Percentiles rank a stretch among this genome's conserved stretches.
Evolutionary conservation across 371 early-diverging fungal genomes (phyloP).

Genomic region (Apophysomyces ossiformis): DNA sequence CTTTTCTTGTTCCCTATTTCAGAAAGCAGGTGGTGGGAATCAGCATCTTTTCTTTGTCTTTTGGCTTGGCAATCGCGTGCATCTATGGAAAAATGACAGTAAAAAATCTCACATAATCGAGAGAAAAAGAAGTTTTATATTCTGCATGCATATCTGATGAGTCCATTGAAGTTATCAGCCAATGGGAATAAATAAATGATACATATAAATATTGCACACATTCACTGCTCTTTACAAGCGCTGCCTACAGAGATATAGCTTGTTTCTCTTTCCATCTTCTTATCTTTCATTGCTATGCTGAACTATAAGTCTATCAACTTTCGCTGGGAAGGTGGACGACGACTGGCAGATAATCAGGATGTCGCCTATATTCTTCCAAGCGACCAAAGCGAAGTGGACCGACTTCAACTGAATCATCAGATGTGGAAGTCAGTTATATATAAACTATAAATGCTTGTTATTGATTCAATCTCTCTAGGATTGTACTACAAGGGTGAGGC

Average conservation of each 20-base stretch:
- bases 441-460: neutral
- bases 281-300: neutral
- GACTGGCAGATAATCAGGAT: slow-evolving; percentile 31
- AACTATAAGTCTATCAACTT: slow-evolving; percentile 10
- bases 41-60: too few relatives aligned
- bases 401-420: slow-evolving; percentile 42
- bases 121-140: neutral
- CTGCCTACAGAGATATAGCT: neutral
- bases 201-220: neutral
- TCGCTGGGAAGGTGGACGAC: slow-evolving; percentile 33
- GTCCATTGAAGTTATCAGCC: neutral
- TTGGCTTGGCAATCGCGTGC: too few relatives aligned
- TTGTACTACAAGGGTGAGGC: neutral
- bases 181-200: neutral
- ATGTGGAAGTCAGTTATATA: slow-evolving; percentile 38
- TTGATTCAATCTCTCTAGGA: neutral
- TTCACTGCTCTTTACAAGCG: neutral
- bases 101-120: too few relatives aligned
- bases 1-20: too few relatives aligned
- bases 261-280: neutral
- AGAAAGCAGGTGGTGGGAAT: too few relatives aligned
- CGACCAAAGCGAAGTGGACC: slow-evolving; percentile 42
- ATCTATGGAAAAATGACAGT: too few relatives aligned
- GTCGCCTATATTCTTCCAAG: slow-evolving; percentile 50
- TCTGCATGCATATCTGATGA: neutral